Evolutionary conservation across 306 rosid genomes (phyloP).

Genomic region (Begonia fuchsioides): DNA sequence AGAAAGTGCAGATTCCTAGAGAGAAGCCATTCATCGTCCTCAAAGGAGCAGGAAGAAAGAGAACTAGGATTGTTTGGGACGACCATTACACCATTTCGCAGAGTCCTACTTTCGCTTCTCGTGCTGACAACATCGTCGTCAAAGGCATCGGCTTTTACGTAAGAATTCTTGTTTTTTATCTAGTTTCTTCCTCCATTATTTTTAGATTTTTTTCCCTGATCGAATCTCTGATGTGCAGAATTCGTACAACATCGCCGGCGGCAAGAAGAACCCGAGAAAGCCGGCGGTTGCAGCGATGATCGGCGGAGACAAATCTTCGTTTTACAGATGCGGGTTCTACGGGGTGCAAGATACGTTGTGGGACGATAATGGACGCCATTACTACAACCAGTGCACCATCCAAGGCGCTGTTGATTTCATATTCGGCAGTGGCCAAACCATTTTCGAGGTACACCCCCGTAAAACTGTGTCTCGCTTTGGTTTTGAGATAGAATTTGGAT

Average conservation of each 20-base stretch:
- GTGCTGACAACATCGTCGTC: slow-evolving; percentile 39
- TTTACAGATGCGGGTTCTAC: slow-evolving; percentile 39
- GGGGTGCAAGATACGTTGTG: slow-evolving; percentile 84
- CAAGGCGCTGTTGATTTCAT: slow-evolving; percentile 83
- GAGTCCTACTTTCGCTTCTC: slow-evolving; percentile 48
- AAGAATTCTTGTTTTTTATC: neutral
- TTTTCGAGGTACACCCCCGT: slow-evolving; percentile 38
- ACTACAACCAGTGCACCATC: slow-evolving; percentile 42
- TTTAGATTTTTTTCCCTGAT: too few relatives aligned
- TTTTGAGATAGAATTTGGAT: neutral
- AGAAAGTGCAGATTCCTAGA: slow-evolving; percentile 39
- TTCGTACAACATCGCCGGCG: slow-evolving; percentile 29
- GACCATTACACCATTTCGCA: slow-evolving; percentile 30
- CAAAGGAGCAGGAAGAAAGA: slow-evolving; percentile 35
- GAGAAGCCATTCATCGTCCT: slow-evolving; percentile 49
- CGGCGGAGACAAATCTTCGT: slow-evolving; percentile 34
- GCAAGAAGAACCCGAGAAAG: neutral
- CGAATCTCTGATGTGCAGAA: slow-evolving; percentile 17
- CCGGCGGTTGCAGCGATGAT: slow-evolving; percentile 65
- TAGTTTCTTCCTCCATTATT: neutral
- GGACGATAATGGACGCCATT: slow-evolving; percentile 66
- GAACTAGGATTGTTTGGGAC: slow-evolving; percentile 47
- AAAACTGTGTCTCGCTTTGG: neutral
- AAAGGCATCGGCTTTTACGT: slow-evolving; percentile 51
- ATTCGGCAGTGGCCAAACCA: slow-evolving; percentile 57